These are phyloP conservation scores for Sphagnum tenellum DNA, from an alignment of 225 moss, liverwort and hornwort species.

Conservation along the genomic window DNA sequence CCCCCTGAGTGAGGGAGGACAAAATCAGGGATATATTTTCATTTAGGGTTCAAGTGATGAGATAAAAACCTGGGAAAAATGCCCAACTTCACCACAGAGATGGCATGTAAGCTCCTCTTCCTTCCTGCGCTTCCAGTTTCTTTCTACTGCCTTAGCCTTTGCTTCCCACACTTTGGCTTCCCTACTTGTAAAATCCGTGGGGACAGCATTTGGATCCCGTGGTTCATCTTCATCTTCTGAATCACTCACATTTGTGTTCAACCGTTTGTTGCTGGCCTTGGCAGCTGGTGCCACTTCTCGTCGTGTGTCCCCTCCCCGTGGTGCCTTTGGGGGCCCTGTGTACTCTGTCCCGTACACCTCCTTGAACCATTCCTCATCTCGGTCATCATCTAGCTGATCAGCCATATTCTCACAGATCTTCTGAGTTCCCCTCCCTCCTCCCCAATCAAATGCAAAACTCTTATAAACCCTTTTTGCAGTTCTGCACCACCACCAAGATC, in stretches of 20 bases:
- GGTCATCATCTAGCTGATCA: constrained; percentile 88
- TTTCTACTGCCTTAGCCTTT: constrained; percentile 98
- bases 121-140: constrained; percentile 99
- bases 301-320: constrained; percentile 30
- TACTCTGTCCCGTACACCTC: constrained; percentile 99
- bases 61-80: constrained; percentile 93
- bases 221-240: constrained; percentile 91
- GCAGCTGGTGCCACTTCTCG: constrained; percentile 37
- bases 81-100: constrained; percentile 99
- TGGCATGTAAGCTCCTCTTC: constrained; percentile 99
- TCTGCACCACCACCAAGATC: no score
- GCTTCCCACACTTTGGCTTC: constrained; percentile 99
- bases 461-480: no score
- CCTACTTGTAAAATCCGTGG: constrained; percentile 98
- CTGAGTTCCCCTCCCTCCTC: no score
- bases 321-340: constrained; percentile 69
- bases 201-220: constrained; percentile 98
- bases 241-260: constrained; percentile 51
- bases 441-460: no score
- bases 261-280: constrained; percentile 28
- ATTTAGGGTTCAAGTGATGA: no score
- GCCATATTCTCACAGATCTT: constrained; percentile 42
- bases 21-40: no score
- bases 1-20: no score
- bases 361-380: constrained; percentile 99